A percentile compares a stretch with the other conserved stretches of the same genome.
Evolutionary conservation across 2,329 filamentous ascomycete species (phyloP).

Genomic region (Orbilia blumenaviensis): DNA sequence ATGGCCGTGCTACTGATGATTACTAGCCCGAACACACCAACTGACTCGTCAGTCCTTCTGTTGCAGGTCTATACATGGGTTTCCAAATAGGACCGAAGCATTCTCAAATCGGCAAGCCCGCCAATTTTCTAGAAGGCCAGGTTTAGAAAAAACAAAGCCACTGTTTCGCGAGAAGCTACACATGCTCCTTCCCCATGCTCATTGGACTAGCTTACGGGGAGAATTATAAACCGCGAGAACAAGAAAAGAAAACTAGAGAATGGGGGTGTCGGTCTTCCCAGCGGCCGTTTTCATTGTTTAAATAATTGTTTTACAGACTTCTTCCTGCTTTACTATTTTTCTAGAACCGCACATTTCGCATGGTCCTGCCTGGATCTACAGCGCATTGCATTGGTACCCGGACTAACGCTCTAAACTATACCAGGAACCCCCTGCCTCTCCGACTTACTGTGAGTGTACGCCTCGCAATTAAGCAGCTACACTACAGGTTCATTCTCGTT

Average conservation of each 20-base stretch:
- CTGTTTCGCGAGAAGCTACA: conserved; percentile 51
- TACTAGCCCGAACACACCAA: conserved; percentile 33
- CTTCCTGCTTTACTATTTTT: conserved; percentile 23
- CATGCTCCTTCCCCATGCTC: conserved; percentile 51
- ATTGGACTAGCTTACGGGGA: conserved; percentile 35
- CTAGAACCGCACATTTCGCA: conserved; percentile 49
- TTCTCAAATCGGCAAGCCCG: conserved; percentile 52
- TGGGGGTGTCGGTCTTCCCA: conserved; percentile 36
- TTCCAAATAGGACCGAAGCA: conserved; percentile 46
- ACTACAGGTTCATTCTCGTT: conserved; percentile 29
- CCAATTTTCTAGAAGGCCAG: conserved; percentile 46
- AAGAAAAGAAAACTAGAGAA: conserved; percentile 31
- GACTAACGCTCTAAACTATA: conserved; percentile 48
- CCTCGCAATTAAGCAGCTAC: conserved; percentile 38
- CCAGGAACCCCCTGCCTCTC: conserved; percentile 48
- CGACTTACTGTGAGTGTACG: conserved; percentile 37
- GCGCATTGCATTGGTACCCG: conserved; percentile 45
- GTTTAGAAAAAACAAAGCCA: conserved; percentile 41
- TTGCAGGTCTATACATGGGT: conserved; percentile 46
- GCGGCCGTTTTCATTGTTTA: conserved; percentile 44
- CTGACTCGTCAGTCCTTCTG: conserved; percentile 46
- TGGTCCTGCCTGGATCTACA: conserved; percentile 44
- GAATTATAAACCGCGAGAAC: conserved; percentile 40
- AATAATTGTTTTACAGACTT: conserved; percentile 47
- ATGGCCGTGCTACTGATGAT: conserved; percentile 19